phyloP scores from a whole-genome alignment of 2,329 filamentous ascomycete genomes.

The Leptographium radiaticola region DNA sequence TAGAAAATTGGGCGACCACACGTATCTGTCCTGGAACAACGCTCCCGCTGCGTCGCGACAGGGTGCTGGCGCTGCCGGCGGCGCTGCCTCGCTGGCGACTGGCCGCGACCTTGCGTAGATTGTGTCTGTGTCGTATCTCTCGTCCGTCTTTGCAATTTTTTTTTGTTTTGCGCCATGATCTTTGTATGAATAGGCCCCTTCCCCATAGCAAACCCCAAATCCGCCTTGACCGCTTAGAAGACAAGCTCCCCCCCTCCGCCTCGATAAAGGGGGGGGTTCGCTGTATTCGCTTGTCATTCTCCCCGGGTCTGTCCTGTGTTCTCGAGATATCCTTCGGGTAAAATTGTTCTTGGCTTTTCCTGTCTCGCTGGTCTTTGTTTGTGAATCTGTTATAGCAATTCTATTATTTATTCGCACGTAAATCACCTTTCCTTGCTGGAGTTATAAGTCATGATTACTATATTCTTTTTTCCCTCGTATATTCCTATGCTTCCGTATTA shows the following conservation, averaged over 20 bases:
- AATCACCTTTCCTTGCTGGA: background rate
- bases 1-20: conserved; percentile 95
- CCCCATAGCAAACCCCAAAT: background rate
- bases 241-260: too few relatives aligned
- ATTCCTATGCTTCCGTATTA: too few relatives aligned
- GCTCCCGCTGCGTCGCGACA: conserved; percentile 30
- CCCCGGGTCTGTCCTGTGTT: background rate
- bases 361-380: background rate
- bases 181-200: background rate
- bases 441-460: background rate
- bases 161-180: background rate
- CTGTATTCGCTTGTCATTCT: background rate
- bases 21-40: conserved; percentile 90
- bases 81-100: conserved; percentile 29
- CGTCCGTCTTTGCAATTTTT: background rate
- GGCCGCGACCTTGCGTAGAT: conserved; percentile 36
- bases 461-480: too few relatives aligned
- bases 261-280: too few relatives aligned
- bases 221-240: background rate
- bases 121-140: too few relatives aligned
- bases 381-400: background rate
- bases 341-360: background rate
- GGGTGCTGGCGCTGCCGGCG: conserved; percentile 17
- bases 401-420: background rate
- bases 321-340: background rate